phyloP scores from a whole-genome alignment of 2,329 filamentous ascomycete genomes.

The Trichoderma sp. region DNA sequence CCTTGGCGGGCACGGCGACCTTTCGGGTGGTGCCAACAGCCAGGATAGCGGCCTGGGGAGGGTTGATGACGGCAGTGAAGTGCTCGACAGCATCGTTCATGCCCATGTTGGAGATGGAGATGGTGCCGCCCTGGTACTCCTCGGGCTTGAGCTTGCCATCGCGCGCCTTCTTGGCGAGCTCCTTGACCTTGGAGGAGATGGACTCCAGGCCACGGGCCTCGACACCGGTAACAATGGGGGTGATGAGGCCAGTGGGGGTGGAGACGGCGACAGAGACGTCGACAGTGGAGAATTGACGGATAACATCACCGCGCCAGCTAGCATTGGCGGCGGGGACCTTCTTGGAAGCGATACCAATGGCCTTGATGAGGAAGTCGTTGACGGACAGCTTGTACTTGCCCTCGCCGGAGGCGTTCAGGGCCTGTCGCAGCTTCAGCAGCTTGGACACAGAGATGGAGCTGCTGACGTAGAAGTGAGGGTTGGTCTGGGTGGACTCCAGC shows the following conservation, averaged over 20 bases:
- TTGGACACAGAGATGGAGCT: constrained; percentile 88
- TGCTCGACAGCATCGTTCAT: constrained; percentile 97
- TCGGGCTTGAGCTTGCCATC: constrained; percentile 99
- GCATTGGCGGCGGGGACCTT: constrained; percentile 97
- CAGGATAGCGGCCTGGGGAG: constrained; percentile 91
- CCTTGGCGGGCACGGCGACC: constrained; percentile 84
- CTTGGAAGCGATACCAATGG: constrained; percentile 79
- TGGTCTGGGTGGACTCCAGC: constrained; percentile 81
- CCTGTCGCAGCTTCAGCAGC: constrained; percentile 92
- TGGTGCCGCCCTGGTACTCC: constrained; percentile 97
- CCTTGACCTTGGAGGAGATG: constrained; percentile 89
- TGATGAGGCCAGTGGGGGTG: constrained; percentile 91
- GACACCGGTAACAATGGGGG: constrained; percentile 90
- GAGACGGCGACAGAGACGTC: constrained; percentile 96
- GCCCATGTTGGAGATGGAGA: constrained; percentile 99
- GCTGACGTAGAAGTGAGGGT: constrained; percentile 98
- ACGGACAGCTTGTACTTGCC: constrained; percentile 99
- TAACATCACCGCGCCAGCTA: constrained; percentile 85
- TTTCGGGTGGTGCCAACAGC: constrained; percentile 94
- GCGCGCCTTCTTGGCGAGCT: constrained; percentile 91
- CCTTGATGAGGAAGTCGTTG: constrained; percentile 99
- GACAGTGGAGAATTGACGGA: constrained; percentile 89
- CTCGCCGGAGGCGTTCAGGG: constrained; percentile 82
- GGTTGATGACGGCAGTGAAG: constrained; percentile 99
- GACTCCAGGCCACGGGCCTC: constrained; percentile 81